phyloP scores from a whole-genome alignment of 371 early-diverging fungal genomes.

The Nematocida sp. region DNA sequence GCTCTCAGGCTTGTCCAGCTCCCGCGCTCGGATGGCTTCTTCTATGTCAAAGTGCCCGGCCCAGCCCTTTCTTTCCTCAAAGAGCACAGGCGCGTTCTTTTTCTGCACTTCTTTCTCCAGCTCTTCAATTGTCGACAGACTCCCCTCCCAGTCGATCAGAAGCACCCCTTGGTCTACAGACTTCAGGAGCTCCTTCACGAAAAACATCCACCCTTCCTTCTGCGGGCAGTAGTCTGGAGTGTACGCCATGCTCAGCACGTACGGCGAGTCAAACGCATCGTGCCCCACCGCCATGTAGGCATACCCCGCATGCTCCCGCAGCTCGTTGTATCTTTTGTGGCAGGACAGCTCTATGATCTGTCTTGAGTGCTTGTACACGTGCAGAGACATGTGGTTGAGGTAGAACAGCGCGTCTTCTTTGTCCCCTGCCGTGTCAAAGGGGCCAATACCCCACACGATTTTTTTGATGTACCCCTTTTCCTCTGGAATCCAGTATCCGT shows the following conservation, averaged over 20 bases:
- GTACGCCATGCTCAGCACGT: slow-evolving; percentile 23
- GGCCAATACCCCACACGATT: slow-evolving; percentile 11
- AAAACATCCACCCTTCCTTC: slow-evolving; percentile 39
- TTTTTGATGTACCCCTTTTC: slow-evolving; percentile 31
- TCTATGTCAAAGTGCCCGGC: slow-evolving; percentile 49
- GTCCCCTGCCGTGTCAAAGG: slow-evolving; percentile 16
- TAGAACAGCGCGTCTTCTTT: slow-evolving; percentile 36
- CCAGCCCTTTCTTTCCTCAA: neutral
- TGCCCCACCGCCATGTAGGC: slow-evolving; percentile 35
- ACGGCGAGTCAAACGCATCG: slow-evolving; percentile 50
- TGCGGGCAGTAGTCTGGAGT: slow-evolving; percentile 44
- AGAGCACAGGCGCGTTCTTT: neutral
- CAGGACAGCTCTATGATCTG: slow-evolving; percentile 22
- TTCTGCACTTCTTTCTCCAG: slow-evolving; percentile 21
- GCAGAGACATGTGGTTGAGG: slow-evolving; percentile 6
- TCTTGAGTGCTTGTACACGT: slow-evolving; percentile 46
- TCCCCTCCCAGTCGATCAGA: slow-evolving; percentile 45
- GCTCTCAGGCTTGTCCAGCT: neutral
- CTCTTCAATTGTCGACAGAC: slow-evolving; percentile 21
- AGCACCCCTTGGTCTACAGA: slow-evolving; percentile 32
- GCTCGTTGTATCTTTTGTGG: slow-evolving; percentile 37
- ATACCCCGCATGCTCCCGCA: slow-evolving; percentile 44
- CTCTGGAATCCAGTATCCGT: slow-evolving; percentile 3
- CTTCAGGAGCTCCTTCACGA: slow-evolving; percentile 36
- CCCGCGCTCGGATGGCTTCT: slow-evolving; percentile 33